These are phyloP conservation scores for Colletotrichum echinochloae DNA, from an alignment of 2,329 filamentous ascomycete species.

Conservation along the genomic window DNA sequence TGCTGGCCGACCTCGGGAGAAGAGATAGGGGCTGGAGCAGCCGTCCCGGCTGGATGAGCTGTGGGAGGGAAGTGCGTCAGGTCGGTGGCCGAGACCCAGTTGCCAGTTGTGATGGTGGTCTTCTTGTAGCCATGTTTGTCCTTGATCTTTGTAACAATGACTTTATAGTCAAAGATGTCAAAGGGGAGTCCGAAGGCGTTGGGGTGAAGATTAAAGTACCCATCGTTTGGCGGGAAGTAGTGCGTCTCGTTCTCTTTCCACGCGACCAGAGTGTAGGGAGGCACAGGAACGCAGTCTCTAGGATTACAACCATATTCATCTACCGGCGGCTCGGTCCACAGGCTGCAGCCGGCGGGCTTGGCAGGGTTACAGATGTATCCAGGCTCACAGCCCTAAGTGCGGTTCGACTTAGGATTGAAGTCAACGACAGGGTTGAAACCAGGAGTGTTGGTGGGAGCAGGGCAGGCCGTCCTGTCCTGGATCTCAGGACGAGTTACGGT, in stretches of 20 bases:
- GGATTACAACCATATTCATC: conserved; percentile 61
- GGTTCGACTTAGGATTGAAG: conserved; percentile 53
- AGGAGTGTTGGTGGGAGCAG: conserved; percentile 55
- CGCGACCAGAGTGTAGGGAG: conserved; percentile 48
- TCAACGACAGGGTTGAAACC: conserved; percentile 39
- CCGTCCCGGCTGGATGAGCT: conserved; percentile 43
- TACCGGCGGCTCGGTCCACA: conserved; percentile 62
- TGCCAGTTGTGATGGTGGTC: conserved; percentile 64
- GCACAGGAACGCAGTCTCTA: conserved; percentile 58
- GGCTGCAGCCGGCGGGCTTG: conserved; percentile 61
- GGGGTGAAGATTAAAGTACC: conserved; percentile 76
- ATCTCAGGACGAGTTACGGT: conserved; percentile 47
- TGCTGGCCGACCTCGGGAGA: conserved; percentile 20
- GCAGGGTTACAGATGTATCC: conserved; percentile 65
- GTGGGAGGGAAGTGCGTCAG: conserved; percentile 56
- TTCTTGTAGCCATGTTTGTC: conserved; percentile 49
- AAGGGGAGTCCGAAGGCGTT: conserved; percentile 71
- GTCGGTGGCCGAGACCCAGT: conserved; percentile 65
- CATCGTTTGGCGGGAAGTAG: conserved; percentile 64
- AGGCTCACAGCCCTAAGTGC: conserved; percentile 66
- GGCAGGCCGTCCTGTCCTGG: conserved; percentile 55
- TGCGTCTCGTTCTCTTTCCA: conserved; percentile 61
- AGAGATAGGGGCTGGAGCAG: conserved; percentile 12
- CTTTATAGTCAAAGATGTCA: conserved; percentile 67
- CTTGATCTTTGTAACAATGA: conserved; percentile 51